phyloP scores from a whole-genome alignment of 331 rosid genomes.

The Rosa hybrid region DNA sequence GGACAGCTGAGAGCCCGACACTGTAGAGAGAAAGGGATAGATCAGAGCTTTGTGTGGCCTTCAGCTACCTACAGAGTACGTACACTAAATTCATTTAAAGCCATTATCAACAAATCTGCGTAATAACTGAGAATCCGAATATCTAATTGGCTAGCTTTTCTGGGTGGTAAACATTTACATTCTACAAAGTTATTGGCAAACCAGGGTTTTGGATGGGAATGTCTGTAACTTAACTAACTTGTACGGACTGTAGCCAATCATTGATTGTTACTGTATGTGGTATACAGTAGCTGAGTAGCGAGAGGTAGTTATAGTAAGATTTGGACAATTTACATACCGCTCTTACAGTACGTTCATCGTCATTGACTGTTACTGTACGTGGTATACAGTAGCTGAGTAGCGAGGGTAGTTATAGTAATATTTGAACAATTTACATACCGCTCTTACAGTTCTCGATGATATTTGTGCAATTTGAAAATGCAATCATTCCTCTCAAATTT shows the following conservation, averaged over 20 bases:
- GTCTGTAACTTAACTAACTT: too few relatives aligned
- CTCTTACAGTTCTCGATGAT: background rate
- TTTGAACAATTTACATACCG: background rate
- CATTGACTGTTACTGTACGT: background rate
- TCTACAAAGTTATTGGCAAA: background rate
- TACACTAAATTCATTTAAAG: too few relatives aligned
- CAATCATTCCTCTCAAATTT: background rate
- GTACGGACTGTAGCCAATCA: background rate
- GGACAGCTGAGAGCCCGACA: too few relatives aligned
- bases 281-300: background rate
- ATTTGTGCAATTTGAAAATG: background rate
- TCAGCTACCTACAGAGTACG: too few relatives aligned
- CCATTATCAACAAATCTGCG: too few relatives aligned
- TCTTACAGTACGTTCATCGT: background rate
- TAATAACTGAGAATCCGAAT: too few relatives aligned
- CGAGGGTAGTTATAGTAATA: background rate
- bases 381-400: background rate
- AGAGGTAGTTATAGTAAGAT: background rate
- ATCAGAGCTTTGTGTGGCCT: too few relatives aligned
- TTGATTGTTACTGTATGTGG: background rate
- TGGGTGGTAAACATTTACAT: too few relatives aligned
- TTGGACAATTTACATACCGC: background rate
- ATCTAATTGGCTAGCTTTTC: too few relatives aligned
- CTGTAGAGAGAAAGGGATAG: too few relatives aligned
- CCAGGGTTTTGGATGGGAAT: background rate